Evolutionary conservation across 2,329 filamentous ascomycete species (phyloP), one percentile per base, ranked within the genome.

Genomic region (Alternaria conjuncta): DNA sequence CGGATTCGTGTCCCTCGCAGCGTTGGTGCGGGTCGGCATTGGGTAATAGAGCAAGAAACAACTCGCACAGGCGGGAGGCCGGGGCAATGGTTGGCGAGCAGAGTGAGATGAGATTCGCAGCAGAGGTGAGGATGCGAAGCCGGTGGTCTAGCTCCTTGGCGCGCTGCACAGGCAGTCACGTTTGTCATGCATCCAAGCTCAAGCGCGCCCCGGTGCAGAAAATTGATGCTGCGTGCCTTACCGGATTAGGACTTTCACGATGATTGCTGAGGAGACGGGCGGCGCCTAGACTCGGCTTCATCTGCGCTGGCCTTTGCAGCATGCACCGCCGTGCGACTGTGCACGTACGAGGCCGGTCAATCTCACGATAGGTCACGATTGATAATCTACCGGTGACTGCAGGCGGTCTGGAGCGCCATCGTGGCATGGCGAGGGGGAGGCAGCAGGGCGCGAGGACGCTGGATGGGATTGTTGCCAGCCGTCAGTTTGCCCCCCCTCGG

Each of bases 171-270:
- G 60, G 53, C 62, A 55, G 59, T 30, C 70, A 66, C 61, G 61
- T 41, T 44, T 55, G 64, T 61, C 55, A 63, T 71, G 74, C 71
- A 72, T 70, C 62, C 67, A 63, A 46, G 61, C 67, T 63, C 63
- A 71, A 66, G 51, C 47, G 67, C 68, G 46, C 32, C 63, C 49
- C 60, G 49, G 57, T 64, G 70, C 67, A 70, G 71, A 74, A 71
- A 73, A 66, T 68, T 71, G 69, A 73, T 65, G 69, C 55, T 63
- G 60, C 36, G 46, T 46, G 63, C 75, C 75, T 75, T 73, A 66
- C 73, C 68, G 53, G 30, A 72, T 70, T 62, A 69, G 73, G 76
- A 71, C 75, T 69, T 77, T 72, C 75, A 78, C 76, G 76, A 78
- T 75, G 68, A 62, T 69, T 63, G 56, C 56, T 58, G 57, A 55